A percentile compares a stretch with the other conserved stretches of the same genome.
Evolutionary conservation across 768 basidiomycete species (phyloP).

Genomic region (Lactifluus echinatus): DNA sequence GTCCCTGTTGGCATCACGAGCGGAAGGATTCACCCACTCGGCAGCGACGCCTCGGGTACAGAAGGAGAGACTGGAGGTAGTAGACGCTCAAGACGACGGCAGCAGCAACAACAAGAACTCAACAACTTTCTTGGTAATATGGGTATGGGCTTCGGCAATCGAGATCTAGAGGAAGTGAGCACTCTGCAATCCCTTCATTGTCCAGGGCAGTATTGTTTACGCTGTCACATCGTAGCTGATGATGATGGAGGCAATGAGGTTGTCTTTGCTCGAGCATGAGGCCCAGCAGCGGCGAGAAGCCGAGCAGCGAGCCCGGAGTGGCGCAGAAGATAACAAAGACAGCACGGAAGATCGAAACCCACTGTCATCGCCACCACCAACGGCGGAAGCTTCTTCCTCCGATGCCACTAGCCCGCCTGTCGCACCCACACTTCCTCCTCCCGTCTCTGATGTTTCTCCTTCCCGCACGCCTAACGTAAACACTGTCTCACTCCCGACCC

Average conservation of each 20-base stretch:
- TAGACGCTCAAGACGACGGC: conserved; percentile 52
- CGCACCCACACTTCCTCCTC: background rate
- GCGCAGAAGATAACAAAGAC: conserved; percentile 25
- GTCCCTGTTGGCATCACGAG: conserved; percentile 96
- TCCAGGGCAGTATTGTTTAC: background rate
- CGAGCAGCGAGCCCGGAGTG: conserved; percentile 55
- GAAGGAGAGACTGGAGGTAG: conserved; percentile 34
- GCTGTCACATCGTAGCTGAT: conserved; percentile 62
- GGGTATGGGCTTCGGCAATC: conserved; percentile 71
- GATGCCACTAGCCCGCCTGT: background rate
- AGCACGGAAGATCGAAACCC: conserved; percentile 3
- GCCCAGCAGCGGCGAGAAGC: conserved; percentile 77
- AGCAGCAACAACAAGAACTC: conserved; percentile 45
- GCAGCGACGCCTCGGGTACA: conserved; percentile 45
- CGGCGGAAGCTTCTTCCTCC: background rate
- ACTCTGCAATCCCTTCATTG: background rate
- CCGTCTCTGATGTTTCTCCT: background rate
- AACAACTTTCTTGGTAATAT: conserved; percentile 53
- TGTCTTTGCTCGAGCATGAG: conserved; percentile 91
- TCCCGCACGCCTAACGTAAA: conserved; percentile 1
- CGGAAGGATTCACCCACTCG: conserved; percentile 65
- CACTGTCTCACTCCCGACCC: background rate
- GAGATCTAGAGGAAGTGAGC: conserved; percentile 86
- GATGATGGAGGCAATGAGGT: conserved; percentile 98
- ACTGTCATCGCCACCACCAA: background rate